phyloP scores from a whole-genome alignment of 2,329 filamentous ascomycete species.

The Colletotrichum plurivorum region DNA sequence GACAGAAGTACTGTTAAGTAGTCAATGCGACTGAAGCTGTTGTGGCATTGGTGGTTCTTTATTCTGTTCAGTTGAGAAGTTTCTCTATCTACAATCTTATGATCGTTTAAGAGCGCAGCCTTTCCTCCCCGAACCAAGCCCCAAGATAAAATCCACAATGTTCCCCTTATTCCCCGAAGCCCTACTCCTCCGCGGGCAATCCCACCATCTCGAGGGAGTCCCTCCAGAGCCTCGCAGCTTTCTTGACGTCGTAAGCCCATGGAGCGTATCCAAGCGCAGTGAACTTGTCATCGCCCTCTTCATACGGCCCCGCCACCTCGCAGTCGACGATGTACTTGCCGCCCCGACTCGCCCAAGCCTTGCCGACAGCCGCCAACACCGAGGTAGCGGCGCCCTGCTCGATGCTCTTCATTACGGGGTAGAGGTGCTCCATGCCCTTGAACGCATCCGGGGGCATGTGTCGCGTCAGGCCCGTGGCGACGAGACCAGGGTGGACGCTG shows the following conservation, averaged over 20 bases:
- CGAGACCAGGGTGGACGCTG: slow-evolving; percentile 63
- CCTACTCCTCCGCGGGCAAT: slow-evolving; percentile 26
- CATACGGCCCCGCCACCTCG: slow-evolving; percentile 40
- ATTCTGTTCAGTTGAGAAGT: no score
- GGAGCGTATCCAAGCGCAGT: slow-evolving; percentile 1
- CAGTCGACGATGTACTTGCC: slow-evolving; percentile 62
- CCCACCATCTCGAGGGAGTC: slow-evolving; percentile 34
- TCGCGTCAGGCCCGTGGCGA: slow-evolving; percentile 44
- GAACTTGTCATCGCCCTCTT: slow-evolving; percentile 23
- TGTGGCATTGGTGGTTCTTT: no score
- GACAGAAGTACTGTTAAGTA: no score
- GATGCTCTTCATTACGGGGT: slow-evolving; percentile 38
- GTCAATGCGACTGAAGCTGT: no score
- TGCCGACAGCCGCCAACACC: slow-evolving; percentile 58
- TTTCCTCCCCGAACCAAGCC: no score
- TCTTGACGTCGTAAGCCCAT: slow-evolving; percentile 3
- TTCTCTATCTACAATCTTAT: no score
- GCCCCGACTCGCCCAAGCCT: slow-evolving; percentile 59
- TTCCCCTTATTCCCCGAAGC: background rate
- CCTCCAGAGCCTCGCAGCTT: slow-evolving; percentile 16
- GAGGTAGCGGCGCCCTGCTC: slow-evolving; percentile 64
- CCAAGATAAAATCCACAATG: background rate
- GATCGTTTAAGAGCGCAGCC: no score
- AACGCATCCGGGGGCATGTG: slow-evolving; percentile 23
- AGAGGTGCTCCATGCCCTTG: slow-evolving; percentile 9